A percentile compares a stretch with the other conserved stretches of the same genome.
These are phyloP conservation scores for Pyrenula aspistea DNA, from an alignment of 495 filamentous ascomycete genomes.

Conservation along the genomic window DNA sequence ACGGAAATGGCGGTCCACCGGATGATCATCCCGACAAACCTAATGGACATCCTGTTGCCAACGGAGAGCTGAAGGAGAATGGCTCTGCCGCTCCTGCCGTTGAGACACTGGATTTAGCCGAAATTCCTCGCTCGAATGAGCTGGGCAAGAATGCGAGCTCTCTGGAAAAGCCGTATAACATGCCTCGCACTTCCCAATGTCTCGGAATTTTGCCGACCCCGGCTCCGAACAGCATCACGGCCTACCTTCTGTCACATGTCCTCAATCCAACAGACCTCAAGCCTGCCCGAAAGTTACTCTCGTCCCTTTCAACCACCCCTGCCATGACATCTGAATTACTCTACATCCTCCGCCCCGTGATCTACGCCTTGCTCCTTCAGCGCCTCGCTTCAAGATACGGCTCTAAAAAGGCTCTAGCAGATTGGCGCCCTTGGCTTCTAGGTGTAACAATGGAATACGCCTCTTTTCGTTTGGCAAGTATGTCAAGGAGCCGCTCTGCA, in stretches of 20 bases:
- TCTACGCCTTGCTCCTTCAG: conserved; percentile 81
- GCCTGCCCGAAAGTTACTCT: conserved; percentile 69
- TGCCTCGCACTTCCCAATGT: conserved; percentile 82
- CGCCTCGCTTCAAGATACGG: conserved; percentile 40
- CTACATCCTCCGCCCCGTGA: conserved; percentile 78
- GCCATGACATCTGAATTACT: conserved; percentile 77
- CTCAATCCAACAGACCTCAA: conserved; percentile 95
- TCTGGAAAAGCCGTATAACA: conserved; percentile 59
- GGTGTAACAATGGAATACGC: conserved; percentile 80
- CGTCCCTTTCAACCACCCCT: conserved; percentile 47
- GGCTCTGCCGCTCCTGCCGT: conserved; percentile 1
- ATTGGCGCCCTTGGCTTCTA: conserved; percentile 85
- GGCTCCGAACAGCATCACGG: conserved; percentile 57
- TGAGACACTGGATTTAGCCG: neutral
- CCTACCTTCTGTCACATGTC: conserved; percentile 81
- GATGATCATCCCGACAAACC: neutral
- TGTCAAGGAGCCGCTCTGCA: conserved; percentile 48
- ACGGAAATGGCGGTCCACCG: conserved; percentile 28
- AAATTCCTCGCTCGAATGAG: conserved; percentile 16
- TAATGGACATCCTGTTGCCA: conserved; percentile 4
- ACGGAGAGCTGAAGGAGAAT: conserved; percentile 1
- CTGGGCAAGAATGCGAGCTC: conserved; percentile 29
- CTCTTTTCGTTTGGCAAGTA: conserved; percentile 70
- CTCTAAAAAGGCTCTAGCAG: conserved; percentile 36
- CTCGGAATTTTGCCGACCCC: conserved; percentile 66